Conservation (phyloP, 2,329 filamentous ascomycete genomes). For the Aspergillus caelatus region DNA sequence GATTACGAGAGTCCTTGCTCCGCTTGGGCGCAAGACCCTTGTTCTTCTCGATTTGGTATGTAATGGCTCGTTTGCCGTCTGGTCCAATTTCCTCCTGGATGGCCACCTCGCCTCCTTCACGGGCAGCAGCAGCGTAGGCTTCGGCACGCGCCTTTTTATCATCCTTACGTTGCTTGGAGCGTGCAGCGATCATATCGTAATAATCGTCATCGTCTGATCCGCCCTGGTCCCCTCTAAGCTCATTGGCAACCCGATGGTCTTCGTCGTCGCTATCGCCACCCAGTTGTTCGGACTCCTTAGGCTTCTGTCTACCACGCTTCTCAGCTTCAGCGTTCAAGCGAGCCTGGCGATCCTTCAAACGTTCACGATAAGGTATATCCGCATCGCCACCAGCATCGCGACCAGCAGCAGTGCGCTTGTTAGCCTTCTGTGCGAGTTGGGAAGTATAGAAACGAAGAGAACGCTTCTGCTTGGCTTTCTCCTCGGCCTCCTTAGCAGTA, state of each 20-base stretch:
- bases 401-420: slow-evolving; percentile 69
- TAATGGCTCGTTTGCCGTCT: slow-evolving; percentile 90
- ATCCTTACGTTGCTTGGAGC: slow-evolving; percentile 61
- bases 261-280: slow-evolving; percentile 72
- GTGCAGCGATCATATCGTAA: slow-evolving; percentile 82
- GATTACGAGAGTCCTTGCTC: slow-evolving; percentile 93
- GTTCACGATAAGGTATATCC: slow-evolving; percentile 79
- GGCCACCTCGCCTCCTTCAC: slow-evolving; percentile 62
- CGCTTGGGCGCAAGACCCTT: slow-evolving; percentile 88
- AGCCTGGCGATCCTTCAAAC: slow-evolving; percentile 80
- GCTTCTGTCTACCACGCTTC: slow-evolving; percentile 70
- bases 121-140: slow-evolving; percentile 57
- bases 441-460: slow-evolving; percentile 96
- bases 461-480: slow-evolving; percentile 89
- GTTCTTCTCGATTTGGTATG: slow-evolving; percentile 95
- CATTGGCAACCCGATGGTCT: slow-evolving; percentile 57
- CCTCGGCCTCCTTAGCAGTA: slow-evolving; percentile 75
- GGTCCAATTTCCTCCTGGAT: slow-evolving; percentile 70
- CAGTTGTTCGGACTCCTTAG: slow-evolving; percentile 66
- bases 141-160: slow-evolving; percentile 71
- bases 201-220: slow-evolving; percentile 61
- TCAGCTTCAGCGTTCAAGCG: slow-evolving; percentile 88
- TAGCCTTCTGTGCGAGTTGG: slow-evolving; percentile 92
- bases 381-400: slow-evolving; percentile 62
- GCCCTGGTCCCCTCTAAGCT: slow-evolving; percentile 43